Evolutionary conservation across 1,284 basidiomycete genomes (phyloP).

Genomic region (Trametes versicolor): DNA sequence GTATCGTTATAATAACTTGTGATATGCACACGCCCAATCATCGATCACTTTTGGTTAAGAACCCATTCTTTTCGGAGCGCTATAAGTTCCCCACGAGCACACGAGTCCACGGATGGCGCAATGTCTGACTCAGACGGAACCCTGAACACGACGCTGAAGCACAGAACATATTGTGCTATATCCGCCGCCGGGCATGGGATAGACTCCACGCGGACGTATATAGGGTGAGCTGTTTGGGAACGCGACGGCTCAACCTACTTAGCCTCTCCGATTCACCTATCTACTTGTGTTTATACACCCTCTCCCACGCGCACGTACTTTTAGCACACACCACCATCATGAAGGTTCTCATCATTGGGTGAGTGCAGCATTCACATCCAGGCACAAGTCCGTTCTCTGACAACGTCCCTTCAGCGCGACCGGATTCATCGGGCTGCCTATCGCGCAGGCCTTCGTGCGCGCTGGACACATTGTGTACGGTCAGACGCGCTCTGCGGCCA

Average conservation of each 20-base stretch:
- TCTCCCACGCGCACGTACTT: constrained; percentile 4
- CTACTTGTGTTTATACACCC: background rate
- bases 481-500: constrained; percentile 52
- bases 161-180: background rate
- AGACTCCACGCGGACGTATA: background rate
- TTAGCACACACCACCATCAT: constrained; percentile 19
- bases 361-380: constrained; percentile 2
- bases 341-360: constrained; percentile 44
- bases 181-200: background rate
- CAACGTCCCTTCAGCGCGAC: constrained; percentile 33
- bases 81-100: too few relatives aligned
- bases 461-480: constrained; percentile 64
- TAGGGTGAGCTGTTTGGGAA: background rate
- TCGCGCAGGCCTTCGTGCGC: constrained; percentile 58
- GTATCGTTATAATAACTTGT: too few relatives aligned
- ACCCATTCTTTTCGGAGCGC: too few relatives aligned
- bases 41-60: too few relatives aligned
- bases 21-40: too few relatives aligned
- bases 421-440: constrained; percentile 60
- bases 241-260: background rate
- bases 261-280: background rate
- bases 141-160: too few relatives aligned
- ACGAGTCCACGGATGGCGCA: too few relatives aligned
- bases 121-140: too few relatives aligned
- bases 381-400: background rate